Evolutionary conservation across 345 rosid species (phyloP).

Genomic region (thale cress (Arabidopsis thaliana)): DNA sequence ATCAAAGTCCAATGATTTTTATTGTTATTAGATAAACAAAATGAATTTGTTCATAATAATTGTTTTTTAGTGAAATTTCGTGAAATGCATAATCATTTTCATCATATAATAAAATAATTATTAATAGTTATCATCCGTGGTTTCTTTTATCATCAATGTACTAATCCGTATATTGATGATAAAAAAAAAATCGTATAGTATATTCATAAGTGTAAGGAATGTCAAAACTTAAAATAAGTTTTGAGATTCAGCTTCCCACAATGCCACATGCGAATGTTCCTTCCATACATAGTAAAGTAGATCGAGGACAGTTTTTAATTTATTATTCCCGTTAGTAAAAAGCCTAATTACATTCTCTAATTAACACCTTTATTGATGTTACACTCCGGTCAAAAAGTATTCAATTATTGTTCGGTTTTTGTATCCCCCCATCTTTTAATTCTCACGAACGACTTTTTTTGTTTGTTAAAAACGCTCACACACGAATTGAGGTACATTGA

Average conservation of each 20-base stretch:
- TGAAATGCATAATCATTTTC: background rate
- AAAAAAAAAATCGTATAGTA: background rate
- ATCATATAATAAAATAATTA: no score
- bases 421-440: constrained; percentile 26
- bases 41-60: background rate
- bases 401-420: constrained; percentile 32
- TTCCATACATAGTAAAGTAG: constrained; percentile 23
- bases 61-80: background rate
- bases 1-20: constrained; percentile 19
- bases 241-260: constrained; percentile 23
- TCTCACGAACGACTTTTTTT: constrained; percentile 18
- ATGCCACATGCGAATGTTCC: constrained; percentile 40
- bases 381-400: constrained; percentile 39
- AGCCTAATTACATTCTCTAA: constrained; percentile 9
- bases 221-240: constrained; percentile 5
- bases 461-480: constrained; percentile 33
- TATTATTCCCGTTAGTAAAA: background rate
- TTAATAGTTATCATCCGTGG: background rate
- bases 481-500: constrained; percentile 7
- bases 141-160: background rate
- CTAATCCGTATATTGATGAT: background rate
- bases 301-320: constrained; percentile 14
- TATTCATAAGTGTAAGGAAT: constrained; percentile 28
- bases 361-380: constrained; percentile 34
- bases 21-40: background rate